These are phyloP conservation scores for Telfairia occidentalis DNA, from an alignment of 331 rosid species.

Conservation along the genomic window DNA sequence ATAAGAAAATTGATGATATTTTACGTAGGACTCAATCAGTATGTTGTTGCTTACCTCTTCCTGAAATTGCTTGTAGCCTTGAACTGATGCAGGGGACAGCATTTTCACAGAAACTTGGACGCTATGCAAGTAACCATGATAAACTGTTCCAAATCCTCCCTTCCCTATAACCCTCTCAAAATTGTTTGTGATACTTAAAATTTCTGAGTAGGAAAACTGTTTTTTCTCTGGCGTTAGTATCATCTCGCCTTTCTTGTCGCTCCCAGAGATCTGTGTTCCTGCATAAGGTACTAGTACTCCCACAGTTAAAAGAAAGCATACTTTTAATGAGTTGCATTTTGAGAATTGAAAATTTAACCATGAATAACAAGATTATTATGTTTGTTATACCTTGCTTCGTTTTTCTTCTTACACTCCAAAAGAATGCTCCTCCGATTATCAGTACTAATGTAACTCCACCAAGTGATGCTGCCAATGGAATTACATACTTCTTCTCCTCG, in stretches of 20 bases:
- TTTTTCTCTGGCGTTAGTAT: constrained; percentile 2
- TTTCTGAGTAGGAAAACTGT: constrained; percentile 19
- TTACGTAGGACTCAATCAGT: not conserved
- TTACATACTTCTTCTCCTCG: constrained; percentile 2
- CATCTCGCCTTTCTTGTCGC: not conserved
- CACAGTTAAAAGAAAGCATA: not conserved
- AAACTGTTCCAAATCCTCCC: constrained; percentile 58
- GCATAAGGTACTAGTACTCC: not conserved
- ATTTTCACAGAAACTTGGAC: constrained; percentile 42
- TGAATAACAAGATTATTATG: not conserved
- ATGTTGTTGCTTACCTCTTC: constrained; percentile 30
- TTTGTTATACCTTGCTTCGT: constrained; percentile 17
- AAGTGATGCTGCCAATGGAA: constrained; percentile 30
- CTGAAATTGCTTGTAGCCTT: constrained; percentile 42
- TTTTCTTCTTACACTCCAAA: constrained; percentile 13
- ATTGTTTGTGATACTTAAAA: constrained; percentile 32
- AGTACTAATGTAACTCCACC: constrained; percentile 23
- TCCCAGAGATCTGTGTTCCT: not conserved
- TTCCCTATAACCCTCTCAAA: constrained; percentile 26
- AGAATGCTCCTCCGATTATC: constrained; percentile 8
- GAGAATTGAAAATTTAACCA: not conserved
- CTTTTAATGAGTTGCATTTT: not conserved
- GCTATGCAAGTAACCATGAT: constrained; percentile 24
- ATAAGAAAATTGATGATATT: not conserved
- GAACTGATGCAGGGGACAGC: constrained; percentile 30